phyloP scores from a whole-genome alignment of 805 yeast species.

The Metschnikowia henanensis region DNA sequence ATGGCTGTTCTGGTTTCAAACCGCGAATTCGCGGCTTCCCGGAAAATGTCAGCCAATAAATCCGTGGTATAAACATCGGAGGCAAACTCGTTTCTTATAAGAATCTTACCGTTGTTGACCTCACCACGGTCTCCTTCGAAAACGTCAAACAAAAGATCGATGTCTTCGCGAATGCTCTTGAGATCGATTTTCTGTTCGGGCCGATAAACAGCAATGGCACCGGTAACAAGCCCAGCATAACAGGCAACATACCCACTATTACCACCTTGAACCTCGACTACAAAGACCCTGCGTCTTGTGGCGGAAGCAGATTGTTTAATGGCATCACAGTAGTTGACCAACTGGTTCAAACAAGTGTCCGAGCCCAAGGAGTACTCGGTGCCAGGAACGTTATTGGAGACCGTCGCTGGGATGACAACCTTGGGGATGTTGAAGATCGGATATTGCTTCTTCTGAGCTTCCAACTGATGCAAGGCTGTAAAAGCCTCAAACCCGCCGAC shows the following conservation, averaged over 20 bases:
- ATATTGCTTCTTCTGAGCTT: constrained; percentile 70
- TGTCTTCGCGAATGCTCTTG: constrained; percentile 20
- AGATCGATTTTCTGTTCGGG: constrained; percentile 82
- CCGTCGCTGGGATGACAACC: constrained; percentile 92
- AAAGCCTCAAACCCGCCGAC: constrained; percentile 99
- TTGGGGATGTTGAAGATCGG: constrained; percentile 95
- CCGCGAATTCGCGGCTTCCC: constrained; percentile 69
- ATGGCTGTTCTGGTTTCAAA: constrained; percentile 94
- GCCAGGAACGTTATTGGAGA: constrained; percentile 98
- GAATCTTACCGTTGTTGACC: constrained; percentile 79
- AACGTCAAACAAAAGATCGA: constrained; percentile 54
- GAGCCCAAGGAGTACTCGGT: constrained; percentile 94
- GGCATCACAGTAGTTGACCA: constrained; percentile 92
- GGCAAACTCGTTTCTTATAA: constrained; percentile 82
- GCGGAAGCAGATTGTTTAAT: constrained; percentile 95
- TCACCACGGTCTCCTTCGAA: constrained; percentile 77
- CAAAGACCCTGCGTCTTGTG: constrained; percentile 90
- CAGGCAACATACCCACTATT: constrained; percentile 93
- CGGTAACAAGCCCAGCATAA: constrained; percentile 78
- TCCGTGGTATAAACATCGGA: constrained; percentile 81
- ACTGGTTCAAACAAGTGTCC: constrained; percentile 91
- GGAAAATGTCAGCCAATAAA: constrained; percentile 78
- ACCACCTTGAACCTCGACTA: constrained; percentile 98
- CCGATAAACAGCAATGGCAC: constrained; percentile 87
- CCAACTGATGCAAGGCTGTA: constrained; percentile 77